Conservation (phyloP, 2,329 filamentous ascomycete genomes). For the Diaporthe vexans region DNA sequence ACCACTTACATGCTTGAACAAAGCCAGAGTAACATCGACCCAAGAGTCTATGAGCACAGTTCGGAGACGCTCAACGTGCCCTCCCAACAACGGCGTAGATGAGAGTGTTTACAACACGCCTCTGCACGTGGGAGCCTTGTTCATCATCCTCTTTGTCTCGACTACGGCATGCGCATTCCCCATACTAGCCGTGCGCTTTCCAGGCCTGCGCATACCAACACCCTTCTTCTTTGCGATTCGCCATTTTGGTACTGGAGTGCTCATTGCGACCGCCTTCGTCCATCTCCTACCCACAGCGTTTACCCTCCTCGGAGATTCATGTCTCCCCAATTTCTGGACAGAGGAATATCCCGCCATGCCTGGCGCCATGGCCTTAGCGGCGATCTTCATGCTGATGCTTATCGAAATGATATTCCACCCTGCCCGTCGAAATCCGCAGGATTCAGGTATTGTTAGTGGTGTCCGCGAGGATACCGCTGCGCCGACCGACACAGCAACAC, state of each 20-base stretch:
- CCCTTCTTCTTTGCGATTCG: background rate
- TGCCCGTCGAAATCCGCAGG: background rate
- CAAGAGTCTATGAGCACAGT: background rate
- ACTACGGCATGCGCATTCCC: constrained; percentile 19
- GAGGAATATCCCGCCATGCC: constrained; percentile 1
- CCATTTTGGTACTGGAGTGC: constrained; percentile 12
- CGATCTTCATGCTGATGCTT: constrained; percentile 18
- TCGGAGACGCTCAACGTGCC: constrained; percentile 3
- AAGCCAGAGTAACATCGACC: too few relatives aligned
- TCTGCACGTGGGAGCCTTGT: constrained; percentile 10
- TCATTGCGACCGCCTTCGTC: constrained; percentile 19
- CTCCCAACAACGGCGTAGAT: constrained; percentile 3
- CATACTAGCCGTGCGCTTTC: background rate
- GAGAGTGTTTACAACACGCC: constrained; percentile 2
- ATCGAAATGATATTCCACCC: constrained; percentile 16
- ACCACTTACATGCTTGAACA: background rate
- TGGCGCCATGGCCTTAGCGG: background rate
- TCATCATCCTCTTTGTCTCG: constrained; percentile 16
- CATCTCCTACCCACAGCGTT: constrained; percentile 8
- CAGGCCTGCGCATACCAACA: background rate
- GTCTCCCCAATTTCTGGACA: constrained; percentile 13
- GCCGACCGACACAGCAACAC: background rate
- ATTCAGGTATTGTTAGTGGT: background rate
- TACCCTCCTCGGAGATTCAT: constrained; percentile 1
- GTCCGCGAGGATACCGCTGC: background rate